Base-by-base conservation (phyloP, 202 grass and related monocot species). In the Schoenoplectus triqueter region DNA sequence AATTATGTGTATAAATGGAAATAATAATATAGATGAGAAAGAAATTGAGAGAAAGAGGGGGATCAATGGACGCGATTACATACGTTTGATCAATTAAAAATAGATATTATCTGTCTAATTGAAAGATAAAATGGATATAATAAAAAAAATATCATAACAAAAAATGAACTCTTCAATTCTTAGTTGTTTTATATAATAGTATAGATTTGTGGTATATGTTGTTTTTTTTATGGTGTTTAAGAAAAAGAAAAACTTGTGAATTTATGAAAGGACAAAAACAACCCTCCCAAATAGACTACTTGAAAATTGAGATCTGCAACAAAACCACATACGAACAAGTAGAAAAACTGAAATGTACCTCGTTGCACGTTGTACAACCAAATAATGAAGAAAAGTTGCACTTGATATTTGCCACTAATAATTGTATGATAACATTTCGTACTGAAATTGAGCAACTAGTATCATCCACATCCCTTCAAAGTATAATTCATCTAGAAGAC, bases 181-280 rank as follows among this genome's bases (percentile, higher is more conserved):
- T 31, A 31, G 31, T 31, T 31, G 31, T 1, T 31, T 31, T 31
- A 31, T 31, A 31, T 31, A 31, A 31, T 31, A 31, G 31, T 31
- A 31, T 31, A 31, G 31, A 31, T 31, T 31, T 31, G 31, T 31
- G 31, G 31, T 31, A 31, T 31, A 31, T 31, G 31, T 31, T 31
- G 31, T 42, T 13, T 42, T 13, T 13, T 73, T 73, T 51, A 51
- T 18, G 15, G 68, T 15, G 14, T 49, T 20, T 15, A 20, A 20
- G 1, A 73, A 49, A 15, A 49, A 42, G 41, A 11, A 13, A 1
- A 19, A 49, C 44, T 71, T 48, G 5, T 48, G 15, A 49, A 49
- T 50, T 52, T 77, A 21, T 41, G 74, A 78, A 60, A 78, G 10
- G 74, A 78, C 52, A 1, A 78, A 44, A 60, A 59, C 31, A 54